These are phyloP conservation scores for Cercis canadensis DNA, from an alignment of 306 rosid genomes.

Conservation along the genomic window DNA sequence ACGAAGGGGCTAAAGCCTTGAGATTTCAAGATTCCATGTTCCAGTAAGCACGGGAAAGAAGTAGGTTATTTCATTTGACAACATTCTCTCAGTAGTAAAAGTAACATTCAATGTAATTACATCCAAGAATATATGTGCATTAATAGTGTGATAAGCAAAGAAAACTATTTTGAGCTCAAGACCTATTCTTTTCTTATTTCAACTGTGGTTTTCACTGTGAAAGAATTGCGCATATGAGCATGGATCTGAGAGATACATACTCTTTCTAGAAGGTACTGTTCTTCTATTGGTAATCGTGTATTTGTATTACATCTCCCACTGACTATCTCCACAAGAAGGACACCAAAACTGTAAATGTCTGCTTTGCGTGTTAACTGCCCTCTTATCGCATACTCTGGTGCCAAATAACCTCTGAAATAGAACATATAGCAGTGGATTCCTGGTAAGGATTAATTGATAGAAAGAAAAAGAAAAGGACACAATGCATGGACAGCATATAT, in stretches of 20 bases:
- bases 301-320: conserved; percentile 88
- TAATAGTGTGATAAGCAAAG: too few relatives aligned
- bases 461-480: conserved; percentile 9
- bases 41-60: too few relatives aligned
- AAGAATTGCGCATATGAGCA: too few relatives aligned
- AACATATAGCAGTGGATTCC: conserved; percentile 32
- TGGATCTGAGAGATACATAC: conserved; percentile 50
- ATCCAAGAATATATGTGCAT: too few relatives aligned
- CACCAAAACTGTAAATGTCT: conserved; percentile 92
- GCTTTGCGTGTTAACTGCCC: conserved; percentile 87
- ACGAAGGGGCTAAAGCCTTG: too few relatives aligned
- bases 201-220: too few relatives aligned
- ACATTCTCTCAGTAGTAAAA: too few relatives aligned
- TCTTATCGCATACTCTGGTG: conserved; percentile 94
- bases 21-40: too few relatives aligned
- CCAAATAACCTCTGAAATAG: conserved; percentile 84
- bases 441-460: not conserved
- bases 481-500: conserved; percentile 9
- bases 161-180: too few relatives aligned
- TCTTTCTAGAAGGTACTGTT: conserved; percentile 88
- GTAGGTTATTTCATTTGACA: too few relatives aligned
- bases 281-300: conserved; percentile 65
- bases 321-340: conserved; percentile 84
- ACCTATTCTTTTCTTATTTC: too few relatives aligned
- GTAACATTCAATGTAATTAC: too few relatives aligned